phyloP scores from a whole-genome alignment of 1,139 yeast species.

The Taiozyma sp. region DNA sequence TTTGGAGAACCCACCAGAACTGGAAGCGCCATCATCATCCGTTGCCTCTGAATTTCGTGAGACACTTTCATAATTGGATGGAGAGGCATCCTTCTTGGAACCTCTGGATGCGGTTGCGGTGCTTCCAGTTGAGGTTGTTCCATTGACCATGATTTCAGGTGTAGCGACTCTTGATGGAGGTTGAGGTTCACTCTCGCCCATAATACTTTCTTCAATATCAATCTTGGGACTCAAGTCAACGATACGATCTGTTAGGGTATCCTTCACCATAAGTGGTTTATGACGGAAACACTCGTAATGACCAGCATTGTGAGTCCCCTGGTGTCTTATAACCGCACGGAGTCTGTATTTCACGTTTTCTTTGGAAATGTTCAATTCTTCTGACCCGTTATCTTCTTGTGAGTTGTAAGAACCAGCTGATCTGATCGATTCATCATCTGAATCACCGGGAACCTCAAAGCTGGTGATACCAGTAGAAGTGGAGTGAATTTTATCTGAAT shows the following conservation, averaged over 20 bases:
- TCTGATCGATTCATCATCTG: slow-evolving; percentile 20
- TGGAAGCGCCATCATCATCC: slow-evolving; percentile 12
- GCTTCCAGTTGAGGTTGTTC: not conserved
- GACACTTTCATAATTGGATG: slow-evolving; percentile 7
- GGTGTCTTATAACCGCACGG: slow-evolving; percentile 73
- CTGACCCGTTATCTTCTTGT: slow-evolving; percentile 10
- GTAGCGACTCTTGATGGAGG: not conserved
- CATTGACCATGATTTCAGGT: not conserved
- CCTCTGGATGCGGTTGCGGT: slow-evolving; percentile 1
- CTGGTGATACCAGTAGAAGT: slow-evolving; percentile 12
- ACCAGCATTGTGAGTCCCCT: slow-evolving; percentile 86
- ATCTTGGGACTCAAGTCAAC: slow-evolving; percentile 45
- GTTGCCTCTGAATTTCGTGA: slow-evolving; percentile 14
- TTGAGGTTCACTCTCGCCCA: not conserved
- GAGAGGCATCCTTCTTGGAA: not conserved
- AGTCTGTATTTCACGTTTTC: slow-evolving; percentile 44
- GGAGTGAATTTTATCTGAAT: slow-evolving; percentile 9
- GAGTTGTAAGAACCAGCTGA: slow-evolving; percentile 8
- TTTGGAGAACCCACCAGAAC: slow-evolving; percentile 10
- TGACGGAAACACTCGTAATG: slow-evolving; percentile 80
- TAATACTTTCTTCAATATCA: slow-evolving; percentile 25
- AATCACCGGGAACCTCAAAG: slow-evolving; percentile 19
- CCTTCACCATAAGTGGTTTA: slow-evolving; percentile 58
- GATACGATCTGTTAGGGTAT: slow-evolving; percentile 35
- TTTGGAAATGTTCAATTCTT: slow-evolving; percentile 16